Base-by-base conservation (phyloP, 1,284 basidiomycete genomes). In the Naganishia sp. region DNA sequence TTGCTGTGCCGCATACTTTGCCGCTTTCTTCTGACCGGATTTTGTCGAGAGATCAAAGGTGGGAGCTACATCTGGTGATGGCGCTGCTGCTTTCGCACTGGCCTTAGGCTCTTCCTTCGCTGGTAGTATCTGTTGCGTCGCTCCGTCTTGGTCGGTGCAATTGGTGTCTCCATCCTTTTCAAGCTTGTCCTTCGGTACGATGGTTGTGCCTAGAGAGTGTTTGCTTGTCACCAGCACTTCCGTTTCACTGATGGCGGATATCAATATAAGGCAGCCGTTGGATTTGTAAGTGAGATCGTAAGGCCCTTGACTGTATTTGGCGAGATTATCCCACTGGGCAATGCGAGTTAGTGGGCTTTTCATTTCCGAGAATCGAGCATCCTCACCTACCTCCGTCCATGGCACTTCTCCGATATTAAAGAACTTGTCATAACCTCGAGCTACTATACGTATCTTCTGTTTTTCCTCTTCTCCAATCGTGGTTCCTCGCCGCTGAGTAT, bases 261-360 rank as follows among this genome's bases (percentile, higher is more conserved):
- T 89, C 80, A 99, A 94, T 73, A 99, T 97, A 78, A 99, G 94
- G 77, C 96, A 99, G 1, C 95, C 96, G 70, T 99, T 99, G 1
- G 92, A 93, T 78, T 99, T 99, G 69, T 95, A 84, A 0, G 95
- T 94, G 16, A 99, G 83, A 6, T 87, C 87, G 75, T 97, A 99
- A 0, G 94, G 92, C 0, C 89, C 80, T 0, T 82, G 80, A 0
- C 94, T 94, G 70, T 92, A 85, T 6, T 81, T 78, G 67, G 88
- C 83, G 48, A 97, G 83, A 0, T 88, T 83, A 0, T 82, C 76
- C 94, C 94, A 96, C 92, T 97, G 73, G 13, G 72, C 67, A 39
- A 67, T 64, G 11, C 59, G 55, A 6, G 66, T 36, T 7, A 49
- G 39, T 50, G 23, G 46, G 68, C 64, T 61, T 70, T 28, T 43